Evolutionary conservation across 345 rosid species (phyloP).

Genomic region (Cardamine chenopodiifolia): DNA sequence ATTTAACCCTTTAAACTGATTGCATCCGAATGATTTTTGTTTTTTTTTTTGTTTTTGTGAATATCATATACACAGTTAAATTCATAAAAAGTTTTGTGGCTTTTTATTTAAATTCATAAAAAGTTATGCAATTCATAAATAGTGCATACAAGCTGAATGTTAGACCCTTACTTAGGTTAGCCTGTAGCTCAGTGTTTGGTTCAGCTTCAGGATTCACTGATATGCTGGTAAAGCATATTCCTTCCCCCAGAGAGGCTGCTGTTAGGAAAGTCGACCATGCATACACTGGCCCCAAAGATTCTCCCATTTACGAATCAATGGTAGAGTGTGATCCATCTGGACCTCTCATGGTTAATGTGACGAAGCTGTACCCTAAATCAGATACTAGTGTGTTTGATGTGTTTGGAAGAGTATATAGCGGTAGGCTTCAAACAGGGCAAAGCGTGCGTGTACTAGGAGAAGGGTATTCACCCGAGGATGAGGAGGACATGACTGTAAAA

Average conservation of each 20-base stretch:
- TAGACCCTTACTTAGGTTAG: constrained; percentile 86
- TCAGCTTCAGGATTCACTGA: constrained; percentile 96
- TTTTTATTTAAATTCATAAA: too few species aligned
- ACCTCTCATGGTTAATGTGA: constrained; percentile 94
- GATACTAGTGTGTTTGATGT: constrained; percentile 98
- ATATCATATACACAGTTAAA: too few species aligned
- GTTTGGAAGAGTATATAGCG: constrained; percentile 92
- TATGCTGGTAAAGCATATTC: constrained; percentile 94
- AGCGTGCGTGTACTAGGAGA: constrained; percentile 88
- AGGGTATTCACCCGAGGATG: constrained; percentile 96
- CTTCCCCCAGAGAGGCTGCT: constrained; percentile 90
- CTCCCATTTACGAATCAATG: constrained; percentile 64
- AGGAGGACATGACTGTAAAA: constrained; percentile 94
- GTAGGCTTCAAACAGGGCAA: constrained; percentile 91
- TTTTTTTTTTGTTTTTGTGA: too few species aligned
- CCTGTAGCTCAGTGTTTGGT: constrained; percentile 93
- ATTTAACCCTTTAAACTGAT: too few species aligned
- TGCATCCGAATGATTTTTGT: too few species aligned
- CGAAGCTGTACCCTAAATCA: constrained; percentile 92
- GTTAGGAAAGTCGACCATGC: constrained; percentile 77
- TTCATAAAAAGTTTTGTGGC: too few species aligned
- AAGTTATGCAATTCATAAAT: too few species aligned
- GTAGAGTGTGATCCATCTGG: constrained; percentile 84
- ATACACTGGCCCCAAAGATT: constrained; percentile 81
- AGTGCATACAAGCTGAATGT: constrained; percentile 90